A percentile compares a stretch with the other conserved stretches of the same genome.
phyloP scores from a whole-genome alignment of 1,139 yeast genomes.

The Pichia sp. region DNA sequence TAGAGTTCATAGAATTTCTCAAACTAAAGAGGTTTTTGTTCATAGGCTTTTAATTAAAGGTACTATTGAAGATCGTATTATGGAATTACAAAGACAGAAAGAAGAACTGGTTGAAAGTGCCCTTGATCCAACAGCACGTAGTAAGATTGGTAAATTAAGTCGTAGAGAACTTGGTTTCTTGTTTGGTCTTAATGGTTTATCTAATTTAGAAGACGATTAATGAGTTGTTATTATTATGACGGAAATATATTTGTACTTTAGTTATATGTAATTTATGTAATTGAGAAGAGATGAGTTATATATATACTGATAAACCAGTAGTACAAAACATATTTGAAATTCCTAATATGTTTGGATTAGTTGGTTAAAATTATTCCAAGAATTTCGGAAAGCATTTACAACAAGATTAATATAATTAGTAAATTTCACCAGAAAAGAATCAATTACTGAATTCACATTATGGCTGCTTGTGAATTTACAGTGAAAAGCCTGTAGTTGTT shows the following conservation, averaged over 20 bases:
- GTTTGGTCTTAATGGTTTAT: slow-evolving; percentile 55
- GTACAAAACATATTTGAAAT: no score
- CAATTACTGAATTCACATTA: no score
- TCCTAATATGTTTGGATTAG: no score
- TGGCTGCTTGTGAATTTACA: no score
- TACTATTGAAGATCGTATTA: slow-evolving; percentile 82
- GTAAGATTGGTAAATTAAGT: slow-evolving; percentile 58
- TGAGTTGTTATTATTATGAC: neutral
- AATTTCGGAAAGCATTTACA: no score
- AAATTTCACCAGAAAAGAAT: no score
- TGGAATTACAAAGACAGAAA: slow-evolving; percentile 68
- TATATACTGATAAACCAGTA: no score
- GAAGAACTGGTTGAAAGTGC: slow-evolving; percentile 74
- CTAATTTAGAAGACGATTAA: slow-evolving; percentile 19
- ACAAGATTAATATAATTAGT: no score
- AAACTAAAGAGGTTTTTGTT: slow-evolving; percentile 64
- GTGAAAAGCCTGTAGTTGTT: no score
- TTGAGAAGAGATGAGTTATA: neutral
- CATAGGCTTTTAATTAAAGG: slow-evolving; percentile 60
- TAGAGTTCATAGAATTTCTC: slow-evolving; percentile 92
- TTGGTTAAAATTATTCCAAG: no score
- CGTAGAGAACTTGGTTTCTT: slow-evolving; percentile 69
- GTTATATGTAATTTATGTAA: neutral
- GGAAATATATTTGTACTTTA: neutral
- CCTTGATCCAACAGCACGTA: slow-evolving; percentile 69